phyloP scores from a whole-genome alignment of 495 filamentous ascomycete species.

The Aspergillus panamensis region DNA sequence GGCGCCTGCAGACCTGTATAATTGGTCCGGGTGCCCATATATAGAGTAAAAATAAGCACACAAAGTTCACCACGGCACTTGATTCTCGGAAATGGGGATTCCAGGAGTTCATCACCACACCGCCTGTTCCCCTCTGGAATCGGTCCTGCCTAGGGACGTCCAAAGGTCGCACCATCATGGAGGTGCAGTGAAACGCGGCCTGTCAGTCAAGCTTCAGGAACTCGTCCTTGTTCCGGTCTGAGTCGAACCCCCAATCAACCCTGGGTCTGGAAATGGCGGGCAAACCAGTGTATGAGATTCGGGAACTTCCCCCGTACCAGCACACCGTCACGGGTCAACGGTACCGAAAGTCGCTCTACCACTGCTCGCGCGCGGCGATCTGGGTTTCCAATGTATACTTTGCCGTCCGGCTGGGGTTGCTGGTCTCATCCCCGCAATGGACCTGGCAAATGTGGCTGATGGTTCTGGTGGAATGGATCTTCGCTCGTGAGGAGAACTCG shows the following conservation, averaged over 20 bases:
- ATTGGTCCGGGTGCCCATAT: background rate
- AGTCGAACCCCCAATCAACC: background rate
- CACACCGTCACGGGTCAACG: conserved; percentile 16
- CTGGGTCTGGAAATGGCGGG: background rate
- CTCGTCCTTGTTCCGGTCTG: background rate
- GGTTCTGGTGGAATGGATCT: conserved; percentile 28
- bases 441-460: conserved; percentile 35
- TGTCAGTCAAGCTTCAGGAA: background rate
- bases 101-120: background rate
- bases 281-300: conserved; percentile 19
- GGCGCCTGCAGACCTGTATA: background rate
- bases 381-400: conserved; percentile 29
- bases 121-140: background rate
- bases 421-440: conserved; percentile 8
- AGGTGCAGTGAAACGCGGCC: background rate
- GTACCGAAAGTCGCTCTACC: conserved; percentile 25
- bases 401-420: conserved; percentile 17
- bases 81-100: background rate
- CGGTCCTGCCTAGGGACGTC: background rate
- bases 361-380: conserved; percentile 23
- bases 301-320: conserved; percentile 26
- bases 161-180: background rate
- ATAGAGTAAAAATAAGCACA: background rate
- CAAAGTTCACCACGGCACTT: background rate
- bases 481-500: conserved; percentile 22